phyloP scores from a whole-genome alignment of 2,329 filamentous ascomycete genomes.

The Westerdykella ornata region DNA sequence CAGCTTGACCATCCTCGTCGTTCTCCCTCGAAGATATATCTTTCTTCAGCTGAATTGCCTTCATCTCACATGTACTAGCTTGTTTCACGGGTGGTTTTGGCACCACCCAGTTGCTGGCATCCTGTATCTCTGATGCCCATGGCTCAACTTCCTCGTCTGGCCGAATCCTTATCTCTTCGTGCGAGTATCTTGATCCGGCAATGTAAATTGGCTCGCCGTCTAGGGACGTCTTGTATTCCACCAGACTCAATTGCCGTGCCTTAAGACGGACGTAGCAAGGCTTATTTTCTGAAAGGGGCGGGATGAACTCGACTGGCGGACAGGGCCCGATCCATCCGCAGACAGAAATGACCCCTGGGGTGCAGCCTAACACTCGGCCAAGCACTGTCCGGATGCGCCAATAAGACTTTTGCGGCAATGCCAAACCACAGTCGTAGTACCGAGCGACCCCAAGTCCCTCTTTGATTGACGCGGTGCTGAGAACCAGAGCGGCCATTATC shows the following conservation, averaged over 20 bases:
- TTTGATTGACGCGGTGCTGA: slow-evolving; percentile 4
- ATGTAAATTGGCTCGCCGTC: background rate
- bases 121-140: background rate
- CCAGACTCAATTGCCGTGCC: background rate
- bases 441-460: background rate
- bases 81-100: background rate
- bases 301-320: background rate
- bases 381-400: slow-evolving; percentile 14
- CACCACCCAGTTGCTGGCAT: slow-evolving; percentile 2
- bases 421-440: slow-evolving; percentile 8
- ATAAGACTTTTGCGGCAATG: slow-evolving; percentile 10
- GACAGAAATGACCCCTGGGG: slow-evolving; percentile 2
- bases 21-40: background rate
- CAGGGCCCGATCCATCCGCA: slow-evolving; percentile 17
- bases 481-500: slow-evolving; percentile 9
- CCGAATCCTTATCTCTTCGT: background rate
- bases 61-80: slow-evolving; percentile 1
- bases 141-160: background rate
- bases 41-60: background rate
- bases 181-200: background rate
- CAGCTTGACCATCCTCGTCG: background rate
- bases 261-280: background rate
- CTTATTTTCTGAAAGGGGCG: background rate
- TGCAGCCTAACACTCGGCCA: slow-evolving; percentile 12
- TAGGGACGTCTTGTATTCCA: background rate